These are phyloP conservation scores for Priceomyces castillae DNA, from an alignment of 805 yeast species.

Conservation along the genomic window DNA sequence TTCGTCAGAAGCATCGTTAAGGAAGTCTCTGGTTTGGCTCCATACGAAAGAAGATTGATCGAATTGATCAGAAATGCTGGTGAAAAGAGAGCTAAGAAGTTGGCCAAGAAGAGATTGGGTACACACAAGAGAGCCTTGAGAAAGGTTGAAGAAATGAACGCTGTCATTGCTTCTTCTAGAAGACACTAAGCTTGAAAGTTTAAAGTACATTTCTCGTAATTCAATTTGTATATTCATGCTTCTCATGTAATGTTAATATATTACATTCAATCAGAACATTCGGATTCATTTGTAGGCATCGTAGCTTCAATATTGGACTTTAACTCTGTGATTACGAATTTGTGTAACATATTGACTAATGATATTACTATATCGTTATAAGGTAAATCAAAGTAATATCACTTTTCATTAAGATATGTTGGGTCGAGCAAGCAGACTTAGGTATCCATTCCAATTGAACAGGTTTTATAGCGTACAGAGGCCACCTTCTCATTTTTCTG, in stretches of 20 bases:
- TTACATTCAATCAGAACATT: conserved; percentile 1
- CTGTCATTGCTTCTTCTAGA: conserved; percentile 95
- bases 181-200: conserved; percentile 57
- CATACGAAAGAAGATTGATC: conserved; percentile 99
- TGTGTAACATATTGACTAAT: background rate
- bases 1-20: conserved; percentile 94
- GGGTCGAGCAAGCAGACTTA: background rate
- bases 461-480: conserved; percentile 1
- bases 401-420: background rate
- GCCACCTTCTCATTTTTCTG: conserved; percentile 26
- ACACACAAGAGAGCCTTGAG: conserved; percentile 99
- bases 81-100: conserved; percentile 99
- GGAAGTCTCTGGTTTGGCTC: conserved; percentile 98
- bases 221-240: conserved; percentile 4
- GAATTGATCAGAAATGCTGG: conserved; percentile 99
- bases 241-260: conserved; percentile 4
- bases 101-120: conserved; percentile 99
- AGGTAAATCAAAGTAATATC: background rate
- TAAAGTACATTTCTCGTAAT: conserved; percentile 1
- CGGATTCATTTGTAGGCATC: background rate
- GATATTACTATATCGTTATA: background rate
- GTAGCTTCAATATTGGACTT: background rate
- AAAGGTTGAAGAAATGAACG: conserved; percentile 98
- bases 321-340: background rate
- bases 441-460: background rate